A percentile compares a stretch with the other conserved stretches of the same genome.
Evolutionary conservation across 2,329 filamentous ascomycete genomes (phyloP).

Genomic region (Diaporthe batatas): DNA sequence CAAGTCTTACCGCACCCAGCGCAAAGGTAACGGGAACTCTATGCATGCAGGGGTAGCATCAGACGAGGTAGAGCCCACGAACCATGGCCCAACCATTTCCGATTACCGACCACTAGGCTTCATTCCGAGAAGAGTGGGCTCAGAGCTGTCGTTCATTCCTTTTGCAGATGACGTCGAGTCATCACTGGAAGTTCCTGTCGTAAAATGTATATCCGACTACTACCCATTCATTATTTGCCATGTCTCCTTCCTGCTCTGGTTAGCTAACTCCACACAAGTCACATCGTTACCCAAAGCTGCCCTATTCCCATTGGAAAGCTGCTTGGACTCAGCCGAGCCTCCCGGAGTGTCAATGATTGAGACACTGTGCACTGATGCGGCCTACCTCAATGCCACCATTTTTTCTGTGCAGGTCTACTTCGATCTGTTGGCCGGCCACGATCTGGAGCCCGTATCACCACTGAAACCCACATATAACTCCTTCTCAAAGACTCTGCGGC

Average conservation of each 20-base stretch:
- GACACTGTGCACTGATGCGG: constrained; percentile 50
- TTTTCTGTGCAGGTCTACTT: constrained; percentile 53
- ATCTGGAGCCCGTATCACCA: constrained; percentile 46
- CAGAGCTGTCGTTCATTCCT: constrained; percentile 45
- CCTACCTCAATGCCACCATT: constrained; percentile 53
- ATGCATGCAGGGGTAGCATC: constrained; percentile 20
- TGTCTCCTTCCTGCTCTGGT: background rate
- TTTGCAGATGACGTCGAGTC: constrained; percentile 50
- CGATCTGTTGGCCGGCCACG: constrained; percentile 43
- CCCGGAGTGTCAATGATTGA: constrained; percentile 48
- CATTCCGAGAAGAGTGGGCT: constrained; percentile 43
- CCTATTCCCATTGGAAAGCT: constrained; percentile 52
- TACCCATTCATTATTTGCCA: background rate
- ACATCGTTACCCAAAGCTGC: constrained; percentile 50
- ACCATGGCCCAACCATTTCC: background rate
- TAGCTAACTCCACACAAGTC: constrained; percentile 45
- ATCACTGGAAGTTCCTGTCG: constrained; percentile 45
- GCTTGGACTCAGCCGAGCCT: constrained; percentile 48
- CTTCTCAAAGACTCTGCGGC: constrained; percentile 17
- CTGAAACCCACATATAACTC: constrained; percentile 46
- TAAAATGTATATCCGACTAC: constrained; percentile 48
- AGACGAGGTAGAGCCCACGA: background rate
- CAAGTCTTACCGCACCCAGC: constrained; percentile 43
- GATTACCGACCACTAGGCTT: background rate
- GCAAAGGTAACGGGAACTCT: background rate